Evolutionary conservation across 768 basidiomycete genomes (phyloP).

Genomic region (Hericium erinaceus): DNA sequence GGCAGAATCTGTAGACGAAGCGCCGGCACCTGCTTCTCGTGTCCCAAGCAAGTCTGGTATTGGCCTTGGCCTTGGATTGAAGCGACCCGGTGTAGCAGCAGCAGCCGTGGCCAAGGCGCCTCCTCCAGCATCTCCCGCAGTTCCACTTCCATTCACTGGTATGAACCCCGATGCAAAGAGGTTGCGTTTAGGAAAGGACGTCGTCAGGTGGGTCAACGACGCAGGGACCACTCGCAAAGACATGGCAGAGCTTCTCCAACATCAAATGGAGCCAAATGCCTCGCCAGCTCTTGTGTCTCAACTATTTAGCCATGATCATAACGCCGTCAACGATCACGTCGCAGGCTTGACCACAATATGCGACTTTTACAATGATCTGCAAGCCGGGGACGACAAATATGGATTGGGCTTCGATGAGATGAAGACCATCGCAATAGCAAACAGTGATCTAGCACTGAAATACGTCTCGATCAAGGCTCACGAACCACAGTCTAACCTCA

Average conservation of each 20-base stretch:
- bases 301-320: conserved; percentile 93
- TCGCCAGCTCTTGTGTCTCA: conserved; percentile 66
- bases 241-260: conserved; percentile 73
- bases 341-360: conserved; percentile 64
- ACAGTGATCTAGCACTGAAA: conserved; percentile 87
- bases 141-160: conserved; percentile 33
- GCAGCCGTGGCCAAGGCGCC: conserved; percentile 24
- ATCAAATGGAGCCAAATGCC: conserved; percentile 84
- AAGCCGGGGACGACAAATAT: conserved; percentile 45
- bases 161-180: conserved; percentile 57
- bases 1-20: conserved; percentile 29
- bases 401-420: conserved; percentile 37
- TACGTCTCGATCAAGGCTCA: conserved; percentile 87
- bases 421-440: conserved; percentile 65
- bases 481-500: conserved; percentile 84
- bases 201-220: conserved; percentile 78
- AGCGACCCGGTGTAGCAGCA: conserved; percentile 31
- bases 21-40: conserved; percentile 20
- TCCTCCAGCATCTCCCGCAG: conserved; percentile 23
- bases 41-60: conserved; percentile 28
- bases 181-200: conserved; percentile 63
- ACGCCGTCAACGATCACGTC: conserved; percentile 87
- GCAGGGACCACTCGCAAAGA: conserved; percentile 78
- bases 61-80: conserved; percentile 24
- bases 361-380: conserved; percentile 61